A percentile compares a stretch with the other conserved stretches of the same genome.
phyloP scores from a whole-genome alignment of 2,329 filamentous ascomycete species.

The Zymoseptoria brevis region DNA sequence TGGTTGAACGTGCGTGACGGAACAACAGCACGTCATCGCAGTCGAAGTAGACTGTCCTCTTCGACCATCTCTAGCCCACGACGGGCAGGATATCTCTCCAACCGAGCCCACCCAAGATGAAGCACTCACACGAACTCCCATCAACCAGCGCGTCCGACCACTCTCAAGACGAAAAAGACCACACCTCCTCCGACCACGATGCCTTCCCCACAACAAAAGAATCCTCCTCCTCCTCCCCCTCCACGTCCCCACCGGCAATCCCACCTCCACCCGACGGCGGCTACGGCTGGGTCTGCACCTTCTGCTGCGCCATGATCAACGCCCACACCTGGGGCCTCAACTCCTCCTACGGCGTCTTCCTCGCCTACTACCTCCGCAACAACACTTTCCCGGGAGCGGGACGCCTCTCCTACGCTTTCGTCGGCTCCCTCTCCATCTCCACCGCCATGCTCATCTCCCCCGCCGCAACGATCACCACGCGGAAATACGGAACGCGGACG shows the following conservation, averaged over 20 bases:
- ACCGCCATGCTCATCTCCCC: constrained; percentile 62
- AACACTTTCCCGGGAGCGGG: constrained; percentile 56
- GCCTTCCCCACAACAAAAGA: not conserved
- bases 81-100: not conserved
- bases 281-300: constrained; percentile 52
- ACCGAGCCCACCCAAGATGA: not conserved
- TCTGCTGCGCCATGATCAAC: constrained; percentile 39
- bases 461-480: constrained; percentile 54
- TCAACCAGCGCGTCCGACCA: not conserved
- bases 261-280: constrained; percentile 42
- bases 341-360: constrained; percentile 59
- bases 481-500: constrained; percentile 54
- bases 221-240: too few relatives aligned
- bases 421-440: constrained; percentile 63
- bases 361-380: constrained; percentile 64
- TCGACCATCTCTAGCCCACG: too few relatives aligned
- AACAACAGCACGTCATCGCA: not conserved
- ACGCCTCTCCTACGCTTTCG: constrained; percentile 63
- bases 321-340: constrained; percentile 40
- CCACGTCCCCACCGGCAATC: not conserved
- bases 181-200: not conserved
- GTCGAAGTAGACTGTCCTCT: not conserved
- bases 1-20: not conserved
- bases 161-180: not conserved
- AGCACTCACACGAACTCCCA: not conserved